A percentile compares a stretch with the other conserved stretches of the same genome.
Evolutionary conservation across 2,329 filamentous ascomycete genomes (phyloP).

Genomic region (Plectosphaerella plurivora): DNA sequence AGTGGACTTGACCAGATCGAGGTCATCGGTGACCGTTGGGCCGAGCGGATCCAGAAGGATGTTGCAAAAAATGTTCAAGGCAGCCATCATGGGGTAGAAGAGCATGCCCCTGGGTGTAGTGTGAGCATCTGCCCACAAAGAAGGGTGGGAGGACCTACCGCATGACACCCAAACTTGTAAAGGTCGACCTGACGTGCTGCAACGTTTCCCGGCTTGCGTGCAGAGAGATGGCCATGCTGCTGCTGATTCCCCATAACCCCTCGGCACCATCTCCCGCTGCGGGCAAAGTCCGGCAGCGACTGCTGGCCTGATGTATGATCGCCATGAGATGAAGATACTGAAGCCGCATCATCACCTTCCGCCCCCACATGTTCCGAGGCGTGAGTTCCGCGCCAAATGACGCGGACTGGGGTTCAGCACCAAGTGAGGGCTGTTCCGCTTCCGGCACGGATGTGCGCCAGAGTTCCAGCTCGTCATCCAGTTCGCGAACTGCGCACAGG

Average conservation of each 20-base stretch:
- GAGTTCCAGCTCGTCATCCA: slow-evolving; percentile 51
- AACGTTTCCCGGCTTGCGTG: slow-evolving; percentile 53
- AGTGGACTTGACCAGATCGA: slow-evolving; percentile 26
- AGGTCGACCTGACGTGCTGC: background rate
- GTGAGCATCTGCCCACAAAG: background rate
- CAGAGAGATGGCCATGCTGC: slow-evolving; percentile 47
- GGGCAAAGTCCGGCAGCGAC: slow-evolving; percentile 40
- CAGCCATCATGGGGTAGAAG: slow-evolving; percentile 52
- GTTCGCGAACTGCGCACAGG: slow-evolving; percentile 47
- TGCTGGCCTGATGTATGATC: slow-evolving; percentile 50
- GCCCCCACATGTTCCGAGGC: too few species aligned
- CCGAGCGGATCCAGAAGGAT: slow-evolving; percentile 43
- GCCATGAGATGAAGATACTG: slow-evolving; percentile 53
- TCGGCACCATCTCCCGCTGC: slow-evolving; percentile 15
- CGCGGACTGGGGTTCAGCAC: slow-evolving; percentile 27
- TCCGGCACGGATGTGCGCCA: slow-evolving; percentile 47
- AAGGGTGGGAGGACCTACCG: too few species aligned
- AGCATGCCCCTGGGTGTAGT: slow-evolving; percentile 38
- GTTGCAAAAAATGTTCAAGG: slow-evolving; percentile 51
- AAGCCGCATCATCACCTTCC: slow-evolving; percentile 24
- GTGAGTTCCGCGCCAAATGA: too few species aligned
- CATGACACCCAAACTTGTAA: too few species aligned
- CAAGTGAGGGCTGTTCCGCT: slow-evolving; percentile 38
- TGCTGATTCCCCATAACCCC: slow-evolving; percentile 34
- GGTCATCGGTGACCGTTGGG: slow-evolving; percentile 35